A percentile compares a stretch with the other conserved stretches of the same genome.
Evolutionary conservation across 2,329 filamentous ascomycete genomes (phyloP).

Genomic region (Teratosphaeria pseudoeucalypti): DNA sequence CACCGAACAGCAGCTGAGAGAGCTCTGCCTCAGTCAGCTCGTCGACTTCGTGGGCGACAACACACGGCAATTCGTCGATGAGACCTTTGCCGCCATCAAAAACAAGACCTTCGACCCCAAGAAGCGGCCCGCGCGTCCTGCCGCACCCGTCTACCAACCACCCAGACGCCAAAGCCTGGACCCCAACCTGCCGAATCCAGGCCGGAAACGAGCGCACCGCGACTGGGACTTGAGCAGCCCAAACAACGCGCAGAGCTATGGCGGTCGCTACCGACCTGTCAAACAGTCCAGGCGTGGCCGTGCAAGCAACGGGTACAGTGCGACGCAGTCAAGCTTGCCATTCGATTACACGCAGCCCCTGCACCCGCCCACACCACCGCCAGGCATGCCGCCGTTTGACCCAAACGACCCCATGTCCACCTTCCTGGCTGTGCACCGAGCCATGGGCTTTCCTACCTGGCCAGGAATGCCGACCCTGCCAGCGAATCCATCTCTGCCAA

Average conservation of each 20-base stretch:
- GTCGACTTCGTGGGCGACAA: slow-evolving; percentile 65
- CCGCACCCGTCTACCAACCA: slow-evolving; percentile 8
- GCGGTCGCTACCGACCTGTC: slow-evolving; percentile 35
- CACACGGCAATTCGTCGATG: slow-evolving; percentile 54
- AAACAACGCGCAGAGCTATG: slow-evolving; percentile 27
- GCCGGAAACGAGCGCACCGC: slow-evolving; percentile 47
- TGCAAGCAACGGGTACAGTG: slow-evolving; percentile 19
- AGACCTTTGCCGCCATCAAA: slow-evolving; percentile 57
- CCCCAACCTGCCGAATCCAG: slow-evolving; percentile 22
- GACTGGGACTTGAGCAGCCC: slow-evolving; percentile 42
- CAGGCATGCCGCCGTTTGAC: slow-evolving; percentile 45
- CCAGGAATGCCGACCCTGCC: slow-evolving; percentile 17
- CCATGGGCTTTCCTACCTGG: slow-evolving; percentile 35
- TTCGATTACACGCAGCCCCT: slow-evolving; percentile 2
- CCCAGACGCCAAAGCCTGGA: slow-evolving; percentile 13
- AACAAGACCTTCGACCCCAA: slow-evolving; percentile 38
- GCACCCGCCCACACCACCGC: slow-evolving; percentile 29
- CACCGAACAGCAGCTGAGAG: slow-evolving; percentile 51
- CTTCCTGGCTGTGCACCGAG: slow-evolving; percentile 53
- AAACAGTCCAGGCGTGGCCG: slow-evolving; percentile 53
- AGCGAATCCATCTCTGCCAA: neutral
- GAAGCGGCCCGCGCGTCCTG: slow-evolving; percentile 7
- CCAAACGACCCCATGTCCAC: slow-evolving; percentile 52
- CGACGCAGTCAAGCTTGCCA: slow-evolving; percentile 3
- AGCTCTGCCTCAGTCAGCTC: slow-evolving; percentile 61